Percentiles rank a stretch among this genome's conserved stretches.
Conservation (phyloP, 129 eudicot species). For the Heracleum sosnowskyi region DNA sequence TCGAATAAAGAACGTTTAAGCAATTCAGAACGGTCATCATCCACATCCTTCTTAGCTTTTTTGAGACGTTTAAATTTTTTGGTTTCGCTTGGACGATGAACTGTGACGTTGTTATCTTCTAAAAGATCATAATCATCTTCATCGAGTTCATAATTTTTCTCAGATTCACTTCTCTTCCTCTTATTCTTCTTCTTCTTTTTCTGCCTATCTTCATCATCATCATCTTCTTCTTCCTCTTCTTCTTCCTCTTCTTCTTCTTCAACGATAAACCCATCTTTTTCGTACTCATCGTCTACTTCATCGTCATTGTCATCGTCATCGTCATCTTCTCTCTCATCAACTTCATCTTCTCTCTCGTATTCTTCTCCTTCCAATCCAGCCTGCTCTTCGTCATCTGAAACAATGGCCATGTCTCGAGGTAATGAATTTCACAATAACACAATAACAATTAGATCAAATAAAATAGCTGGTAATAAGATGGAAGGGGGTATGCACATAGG, state of each 20-base stretch:
- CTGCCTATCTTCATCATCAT: constrained; percentile 37
- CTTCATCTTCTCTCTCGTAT: constrained; percentile 18
- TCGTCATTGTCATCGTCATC: constrained; percentile 30
- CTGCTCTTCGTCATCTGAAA: too few species aligned
- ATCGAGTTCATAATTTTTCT: constrained; percentile 47
- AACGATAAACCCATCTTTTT: constrained; percentile 78
- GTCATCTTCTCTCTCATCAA: constrained; percentile 21
- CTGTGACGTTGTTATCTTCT: constrained; percentile 61
- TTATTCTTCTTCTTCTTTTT: constrained; percentile 62
- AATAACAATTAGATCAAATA: too few species aligned
- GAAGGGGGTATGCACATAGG: too few species aligned
- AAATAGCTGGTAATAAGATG: too few species aligned
- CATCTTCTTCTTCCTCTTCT: constrained; percentile 26
- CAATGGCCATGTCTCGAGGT: too few species aligned
- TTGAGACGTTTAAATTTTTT: constrained; percentile 52
- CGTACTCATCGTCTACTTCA: constrained; percentile 51
- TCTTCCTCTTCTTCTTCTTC: constrained; percentile 66
- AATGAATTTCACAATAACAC: too few species aligned
- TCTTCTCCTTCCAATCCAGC: constrained; percentile 3
- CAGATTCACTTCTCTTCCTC: constrained; percentile 66
- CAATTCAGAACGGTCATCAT: constrained; percentile 27
- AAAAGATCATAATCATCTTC: constrained; percentile 81
- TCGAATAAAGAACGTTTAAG: constrained; percentile 57
- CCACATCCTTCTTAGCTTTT: constrained; percentile 34
- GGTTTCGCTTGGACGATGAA: constrained; percentile 47